These are phyloP conservation scores for Glycine soja DNA, from an alignment of 306 rosid genomes.

Conservation along the genomic window DNA sequence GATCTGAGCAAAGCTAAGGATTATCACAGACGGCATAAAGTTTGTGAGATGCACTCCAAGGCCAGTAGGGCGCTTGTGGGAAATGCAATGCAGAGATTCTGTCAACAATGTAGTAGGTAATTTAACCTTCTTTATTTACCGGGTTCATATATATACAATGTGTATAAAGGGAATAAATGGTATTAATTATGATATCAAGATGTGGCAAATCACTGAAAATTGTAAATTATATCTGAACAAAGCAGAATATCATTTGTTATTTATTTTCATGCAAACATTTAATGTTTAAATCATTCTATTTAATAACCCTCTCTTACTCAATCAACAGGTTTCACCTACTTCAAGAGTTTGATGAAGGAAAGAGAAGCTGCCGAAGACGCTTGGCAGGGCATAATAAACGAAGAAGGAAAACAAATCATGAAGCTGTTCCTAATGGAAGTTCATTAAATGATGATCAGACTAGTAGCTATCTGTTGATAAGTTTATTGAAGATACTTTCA, in stretches of 20 bases:
- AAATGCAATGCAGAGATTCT: conserved; percentile 83
- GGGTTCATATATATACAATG: neutral
- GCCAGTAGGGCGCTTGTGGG: conserved; percentile 83
- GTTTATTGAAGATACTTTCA: conserved; percentile 64
- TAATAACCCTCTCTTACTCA: conserved; percentile 9
- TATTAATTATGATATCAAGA: neutral
- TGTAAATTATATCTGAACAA: neutral
- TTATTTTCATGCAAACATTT: neutral
- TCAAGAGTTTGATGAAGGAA: conserved; percentile 73
- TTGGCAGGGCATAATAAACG: conserved; percentile 71
- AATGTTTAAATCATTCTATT: conserved; percentile 15
- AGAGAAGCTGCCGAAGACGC: conserved; percentile 74
- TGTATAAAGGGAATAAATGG: neutral
- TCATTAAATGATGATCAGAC: conserved; percentile 61
- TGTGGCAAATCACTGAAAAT: neutral
- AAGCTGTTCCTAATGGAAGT: conserved; percentile 58
- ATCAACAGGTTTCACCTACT: conserved; percentile 64
- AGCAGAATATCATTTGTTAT: neutral
- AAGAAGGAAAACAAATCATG: conserved; percentile 64
- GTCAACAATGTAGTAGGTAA: conserved; percentile 98
- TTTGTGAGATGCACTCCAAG: conserved; percentile 91
- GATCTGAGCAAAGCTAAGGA: conserved; percentile 88
- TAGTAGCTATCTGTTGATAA: conserved; percentile 59
- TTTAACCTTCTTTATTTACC: conserved; percentile 24
- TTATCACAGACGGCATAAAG: conserved; percentile 89